Evolutionary conservation across 768 basidiomycete genomes (phyloP).

Genomic region (Filobasidium wieringae): DNA sequence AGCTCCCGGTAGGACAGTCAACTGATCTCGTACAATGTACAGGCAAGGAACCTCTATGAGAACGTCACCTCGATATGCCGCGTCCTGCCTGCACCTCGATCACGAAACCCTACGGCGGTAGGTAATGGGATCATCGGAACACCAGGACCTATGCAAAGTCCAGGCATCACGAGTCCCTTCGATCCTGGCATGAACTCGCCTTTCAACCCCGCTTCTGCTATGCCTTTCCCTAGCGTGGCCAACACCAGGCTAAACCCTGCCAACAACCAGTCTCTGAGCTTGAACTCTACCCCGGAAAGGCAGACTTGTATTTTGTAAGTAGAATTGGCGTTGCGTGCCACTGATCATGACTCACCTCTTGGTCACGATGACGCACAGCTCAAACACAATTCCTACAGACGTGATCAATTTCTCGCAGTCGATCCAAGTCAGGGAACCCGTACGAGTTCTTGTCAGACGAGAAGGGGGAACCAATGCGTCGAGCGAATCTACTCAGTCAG

Average conservation of each 20-base stretch:
- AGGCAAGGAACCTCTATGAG: slow-evolving; percentile 80
- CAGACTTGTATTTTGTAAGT: slow-evolving; percentile 39
- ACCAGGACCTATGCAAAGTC: slow-evolving; percentile 22
- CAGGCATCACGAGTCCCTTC: slow-evolving; percentile 26
- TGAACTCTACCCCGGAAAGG: slow-evolving; percentile 23
- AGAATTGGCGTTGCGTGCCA: background rate
- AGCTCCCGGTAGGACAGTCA: background rate
- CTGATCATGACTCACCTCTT: slow-evolving; percentile 39
- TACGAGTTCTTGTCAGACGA: slow-evolving; percentile 89
- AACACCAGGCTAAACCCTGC: slow-evolving; percentile 19
- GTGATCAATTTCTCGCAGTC: slow-evolving; percentile 88
- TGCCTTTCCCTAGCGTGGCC: slow-evolving; percentile 33
- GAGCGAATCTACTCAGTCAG: slow-evolving; percentile 33
- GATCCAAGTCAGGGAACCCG: slow-evolving; percentile 88
- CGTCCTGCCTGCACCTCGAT: slow-evolving; percentile 74
- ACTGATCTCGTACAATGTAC: background rate
- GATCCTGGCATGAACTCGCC: slow-evolving; percentile 36
- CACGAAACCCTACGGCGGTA: slow-evolving; percentile 42
- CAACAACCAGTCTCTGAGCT: slow-evolving; percentile 41
- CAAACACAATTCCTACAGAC: slow-evolving; percentile 82
- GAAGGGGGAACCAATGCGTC: slow-evolving; percentile 36
- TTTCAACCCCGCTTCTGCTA: slow-evolving; percentile 38
- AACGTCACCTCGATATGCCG: slow-evolving; percentile 89
- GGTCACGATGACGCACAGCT: slow-evolving; percentile 69
- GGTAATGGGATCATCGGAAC: slow-evolving; percentile 36